Percentiles rank a stretch among this genome's conserved stretches.
phyloP scores from a whole-genome alignment of 805 yeast genomes.

The Metschnikowia anglica region DNA sequence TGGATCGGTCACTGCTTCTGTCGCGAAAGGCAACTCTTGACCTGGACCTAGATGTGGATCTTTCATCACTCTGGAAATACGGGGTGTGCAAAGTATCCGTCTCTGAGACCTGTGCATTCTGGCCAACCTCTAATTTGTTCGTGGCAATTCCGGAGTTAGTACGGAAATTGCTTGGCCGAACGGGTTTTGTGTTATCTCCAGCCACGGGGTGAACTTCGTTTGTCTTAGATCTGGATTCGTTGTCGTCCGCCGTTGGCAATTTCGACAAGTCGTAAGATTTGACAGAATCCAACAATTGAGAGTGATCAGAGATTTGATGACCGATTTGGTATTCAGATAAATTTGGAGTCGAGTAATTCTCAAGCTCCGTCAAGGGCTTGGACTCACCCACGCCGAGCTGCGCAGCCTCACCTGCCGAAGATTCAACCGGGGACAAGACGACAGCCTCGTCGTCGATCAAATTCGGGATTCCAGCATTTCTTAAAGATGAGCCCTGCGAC shows the following conservation, averaged over 20 bases:
- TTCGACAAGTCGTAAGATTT: constrained; percentile 36
- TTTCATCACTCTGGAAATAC: constrained; percentile 18
- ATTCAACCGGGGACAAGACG: constrained; percentile 6
- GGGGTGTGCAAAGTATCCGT: constrained; percentile 23
- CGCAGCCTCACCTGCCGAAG: constrained; percentile 1
- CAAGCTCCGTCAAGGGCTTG: constrained; percentile 2
- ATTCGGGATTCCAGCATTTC: not conserved
- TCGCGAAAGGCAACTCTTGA: constrained; percentile 21
- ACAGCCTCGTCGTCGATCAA: constrained; percentile 4
- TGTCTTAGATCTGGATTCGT: constrained; percentile 19
- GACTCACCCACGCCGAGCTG: not conserved
- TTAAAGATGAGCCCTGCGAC: constrained; percentile 2
- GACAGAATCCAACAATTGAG: constrained; percentile 35
- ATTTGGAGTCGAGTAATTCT: constrained; percentile 43
- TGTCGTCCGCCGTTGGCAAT: constrained; percentile 21
- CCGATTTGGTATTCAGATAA: constrained; percentile 45
- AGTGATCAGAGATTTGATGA: constrained; percentile 38
- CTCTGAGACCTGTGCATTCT: constrained; percentile 15
- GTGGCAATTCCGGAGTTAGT: constrained; percentile 15
- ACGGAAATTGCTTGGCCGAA: constrained; percentile 11
- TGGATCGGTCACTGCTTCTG: constrained; percentile 20
- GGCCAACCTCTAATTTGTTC: constrained; percentile 11
- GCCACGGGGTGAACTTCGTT: constrained; percentile 10
- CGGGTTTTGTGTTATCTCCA: constrained; percentile 7
- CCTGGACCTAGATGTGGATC: constrained; percentile 31